Base-by-base conservation (phyloP, 306 rosid species). In the Castanea crenata region DNA sequence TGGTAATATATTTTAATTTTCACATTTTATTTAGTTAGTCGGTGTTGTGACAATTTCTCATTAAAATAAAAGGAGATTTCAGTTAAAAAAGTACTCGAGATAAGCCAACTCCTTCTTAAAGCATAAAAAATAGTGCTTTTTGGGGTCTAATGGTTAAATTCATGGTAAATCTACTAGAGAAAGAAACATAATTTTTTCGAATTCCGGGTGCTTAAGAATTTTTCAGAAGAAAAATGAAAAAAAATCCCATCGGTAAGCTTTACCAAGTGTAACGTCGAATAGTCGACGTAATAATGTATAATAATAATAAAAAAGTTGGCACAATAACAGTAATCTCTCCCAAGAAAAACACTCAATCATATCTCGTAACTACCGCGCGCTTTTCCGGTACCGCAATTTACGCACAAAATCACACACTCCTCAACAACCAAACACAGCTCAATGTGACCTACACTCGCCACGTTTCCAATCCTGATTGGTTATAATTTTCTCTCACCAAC, bases 151-250 rank as follows among this genome's bases (percentile, higher is more conserved):
- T 41, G 8, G 8, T 8, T 41, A 41, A 41, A 41, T 41, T 41
- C 0, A 38, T 38, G 0, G 0, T 7, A 38, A 0, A 0, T 1
- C 0, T 1, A 1, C 0, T 0, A 7, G 1, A 38, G 1, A 0
- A 38, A 0, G 0, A 0, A 7, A 0, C 0, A 7, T 0, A 0
- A 38, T 38, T 6, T 1, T 0, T 38, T 7, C 0, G 0, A 0
- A 0, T 2, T 38, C 0, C 0, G 0, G 1, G 0, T 35, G 1
- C 5, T 0, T 35, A 5, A 35, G 8, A 35, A 29, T 29, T 29
- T 29, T 29, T 2, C 31, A 29, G 2, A 29, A 29, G 31, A 29
- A 29, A 29, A 3, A 5, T 7, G 41, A 35, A 35, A 35, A 35
- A 35, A 6, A 6, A 35, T 35, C 9, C 0, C 41, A 35, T 35